phyloP scores from a whole-genome alignment of 2,329 filamentous ascomycete genomes.

The Arthrobotrys conoides region DNA sequence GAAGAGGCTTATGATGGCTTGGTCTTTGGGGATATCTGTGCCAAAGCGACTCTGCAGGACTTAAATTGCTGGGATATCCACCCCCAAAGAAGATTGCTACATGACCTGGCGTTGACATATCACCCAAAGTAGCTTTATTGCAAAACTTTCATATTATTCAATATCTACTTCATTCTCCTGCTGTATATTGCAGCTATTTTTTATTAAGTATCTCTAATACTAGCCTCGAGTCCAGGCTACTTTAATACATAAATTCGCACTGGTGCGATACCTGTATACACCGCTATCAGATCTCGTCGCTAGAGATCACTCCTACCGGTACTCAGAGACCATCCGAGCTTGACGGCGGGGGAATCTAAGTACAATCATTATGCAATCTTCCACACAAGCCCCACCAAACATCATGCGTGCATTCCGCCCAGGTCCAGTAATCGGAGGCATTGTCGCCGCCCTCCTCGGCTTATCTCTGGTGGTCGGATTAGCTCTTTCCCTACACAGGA shows the following conservation, averaged over 20 bases:
- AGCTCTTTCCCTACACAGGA: slow-evolving; percentile 13
- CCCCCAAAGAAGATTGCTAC: neutral
- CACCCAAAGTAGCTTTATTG: neutral
- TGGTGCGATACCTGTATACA: neutral
- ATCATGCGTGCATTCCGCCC: slow-evolving; percentile 28
- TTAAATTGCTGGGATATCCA: slow-evolving; percentile 1
- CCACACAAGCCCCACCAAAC: neutral
- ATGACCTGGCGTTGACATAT: neutral
- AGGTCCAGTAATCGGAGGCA: slow-evolving; percentile 36
- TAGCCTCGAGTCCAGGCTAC: no score
- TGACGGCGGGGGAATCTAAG: neutral
- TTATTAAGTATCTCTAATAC: neutral
- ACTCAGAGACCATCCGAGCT: neutral
- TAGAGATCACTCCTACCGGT: no score
- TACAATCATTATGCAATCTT: neutral
- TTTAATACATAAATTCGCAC: neutral
- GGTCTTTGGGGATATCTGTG: neutral
- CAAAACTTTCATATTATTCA: neutral
- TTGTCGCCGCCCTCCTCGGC: slow-evolving; percentile 17
- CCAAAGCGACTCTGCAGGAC: neutral
- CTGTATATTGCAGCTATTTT: neutral
- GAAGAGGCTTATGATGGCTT: neutral
- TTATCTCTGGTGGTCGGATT: slow-evolving; percentile 5
- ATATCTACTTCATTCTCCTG: neutral
- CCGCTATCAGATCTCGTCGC: neutral